Evolutionary conservation across 139 green algal genomes (phyloP).

Genomic region (Chlamydomonas applanata): DNA sequence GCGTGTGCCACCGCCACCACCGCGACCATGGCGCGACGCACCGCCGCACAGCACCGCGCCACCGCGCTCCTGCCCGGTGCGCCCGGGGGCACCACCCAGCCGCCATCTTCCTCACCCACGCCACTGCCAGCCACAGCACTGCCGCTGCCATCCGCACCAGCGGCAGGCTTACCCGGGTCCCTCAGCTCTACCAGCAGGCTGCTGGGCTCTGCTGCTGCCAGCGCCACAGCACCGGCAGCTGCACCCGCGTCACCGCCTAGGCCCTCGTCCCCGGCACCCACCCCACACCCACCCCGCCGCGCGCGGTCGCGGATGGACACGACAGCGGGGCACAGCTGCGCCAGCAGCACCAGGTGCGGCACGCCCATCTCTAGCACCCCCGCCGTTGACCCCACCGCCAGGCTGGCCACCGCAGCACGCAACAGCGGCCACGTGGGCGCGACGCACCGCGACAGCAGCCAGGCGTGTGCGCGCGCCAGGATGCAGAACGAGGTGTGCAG

Average conservation of each 20-base stretch:
- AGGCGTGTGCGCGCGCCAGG: background rate
- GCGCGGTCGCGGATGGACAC: background rate
- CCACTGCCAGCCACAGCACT: background rate
- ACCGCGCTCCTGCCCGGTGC: background rate
- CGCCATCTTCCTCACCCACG: background rate
- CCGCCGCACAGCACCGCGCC: background rate
- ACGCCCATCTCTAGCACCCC: background rate
- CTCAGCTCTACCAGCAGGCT: conserved; percentile 6
- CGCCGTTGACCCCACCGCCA: background rate
- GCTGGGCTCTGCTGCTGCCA: background rate
- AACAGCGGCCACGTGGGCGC: background rate
- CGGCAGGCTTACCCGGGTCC: background rate
- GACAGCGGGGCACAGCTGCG: background rate
- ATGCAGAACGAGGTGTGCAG: background rate
- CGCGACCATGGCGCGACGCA: background rate
- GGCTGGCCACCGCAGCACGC: background rate
- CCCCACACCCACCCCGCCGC: background rate
- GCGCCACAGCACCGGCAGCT: background rate
- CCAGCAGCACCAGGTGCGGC: conserved; percentile 1
- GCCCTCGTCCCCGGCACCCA: background rate
- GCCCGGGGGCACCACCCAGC: background rate
- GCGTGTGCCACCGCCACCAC: background rate
- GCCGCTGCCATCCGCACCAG: background rate
- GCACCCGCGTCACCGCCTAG: background rate
- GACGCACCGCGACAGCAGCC: background rate